Base-by-base conservation (phyloP, 208 protist genomes). In the Endotrypanum monterogeii region DNA sequence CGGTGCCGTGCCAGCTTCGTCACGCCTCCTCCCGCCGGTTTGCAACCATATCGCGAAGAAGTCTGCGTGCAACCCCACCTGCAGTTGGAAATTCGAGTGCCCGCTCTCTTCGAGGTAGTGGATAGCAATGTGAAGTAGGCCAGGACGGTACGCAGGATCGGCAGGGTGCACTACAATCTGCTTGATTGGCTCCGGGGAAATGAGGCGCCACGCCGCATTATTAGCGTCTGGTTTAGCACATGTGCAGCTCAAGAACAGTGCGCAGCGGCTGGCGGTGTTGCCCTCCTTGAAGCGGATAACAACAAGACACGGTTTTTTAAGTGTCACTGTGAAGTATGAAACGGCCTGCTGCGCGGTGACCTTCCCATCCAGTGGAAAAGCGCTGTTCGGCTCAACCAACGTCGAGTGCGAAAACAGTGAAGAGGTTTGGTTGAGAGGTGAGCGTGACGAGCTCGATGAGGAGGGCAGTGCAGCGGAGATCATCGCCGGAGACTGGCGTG, bases 221-320 rank as follows among this genome's bases (percentile, higher is more conserved):
- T 94, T 82, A 25, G 73, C 83, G 71, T 79, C 90, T 6, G 92
- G 92, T 18, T 85, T 71, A 5, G 77, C 41, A 44, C 91, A 87
- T 20, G 66, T 85, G 48, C 89, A 89, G 74, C 89, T 96, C 39
- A 92, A 71, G 52, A 96, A 78, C 50, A 98, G 72, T 16, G 85
- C 76, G 69, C 92, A 96, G 32, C 90, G 84, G 44, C 88, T 84
- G 2, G 89, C 87, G 25, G 79, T 89, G 80, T 93, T 95, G 48
- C 84, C 87, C 80, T 98, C 92, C 68, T 93, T 90, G 78, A 95
- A 86, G 23, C 85, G 80, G 41, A 98, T 79, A 30, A 80, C 89
- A 28, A 96, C 77, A 46, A 88, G 82, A 28, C 72, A 83, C 9
- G 84, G 83, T 30, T 86, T 71, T 11, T 71, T 54, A 4, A 95